Conservation (phyloP, 768 basidiomycete species). For the Clitopilus hobsonii region DNA sequence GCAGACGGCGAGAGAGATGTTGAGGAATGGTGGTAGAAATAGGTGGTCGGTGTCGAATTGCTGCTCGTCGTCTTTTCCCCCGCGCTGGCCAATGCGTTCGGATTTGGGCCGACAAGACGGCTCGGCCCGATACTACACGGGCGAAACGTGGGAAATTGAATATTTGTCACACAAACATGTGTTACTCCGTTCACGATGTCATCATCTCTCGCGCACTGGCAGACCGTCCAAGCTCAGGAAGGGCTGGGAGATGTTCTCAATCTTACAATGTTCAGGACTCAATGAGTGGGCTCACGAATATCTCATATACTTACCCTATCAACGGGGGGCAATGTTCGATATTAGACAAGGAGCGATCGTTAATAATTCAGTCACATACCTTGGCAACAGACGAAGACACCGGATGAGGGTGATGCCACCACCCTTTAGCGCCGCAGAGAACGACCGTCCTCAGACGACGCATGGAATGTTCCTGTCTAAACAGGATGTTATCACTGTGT, state of each 20-base stretch:
- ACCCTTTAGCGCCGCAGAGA: neutral
- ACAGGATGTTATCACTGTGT: neutral
- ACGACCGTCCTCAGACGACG: neutral
- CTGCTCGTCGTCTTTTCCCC: slow-evolving; percentile 50
- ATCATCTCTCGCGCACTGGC: slow-evolving; percentile 1
- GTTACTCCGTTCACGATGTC: slow-evolving; percentile 11
- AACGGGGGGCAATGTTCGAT: neutral
- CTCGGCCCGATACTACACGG: slow-evolving; percentile 46
- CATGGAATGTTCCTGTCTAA: neutral
- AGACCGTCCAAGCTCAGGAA: neutral
- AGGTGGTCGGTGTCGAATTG: slow-evolving; percentile 23
- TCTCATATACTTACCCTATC: neutral
- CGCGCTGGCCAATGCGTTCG: slow-evolving; percentile 53
- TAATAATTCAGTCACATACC: neutral
- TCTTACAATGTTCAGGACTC: neutral
- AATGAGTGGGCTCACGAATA: neutral
- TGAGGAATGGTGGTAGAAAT: slow-evolving; percentile 30
- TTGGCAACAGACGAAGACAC: neutral
- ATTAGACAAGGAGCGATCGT: neutral
- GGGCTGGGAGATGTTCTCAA: neutral
- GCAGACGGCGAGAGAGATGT: slow-evolving; percentile 30
- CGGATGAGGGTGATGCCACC: neutral
- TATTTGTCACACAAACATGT: slow-evolving; percentile 29
- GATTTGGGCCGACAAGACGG: slow-evolving; percentile 59
- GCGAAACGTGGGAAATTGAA: slow-evolving; percentile 28